Evolutionary conservation across 2,329 filamentous ascomycete species (phyloP), one percentile per base, ranked within the genome.

Genomic region (Ilyonectria destructans): DNA sequence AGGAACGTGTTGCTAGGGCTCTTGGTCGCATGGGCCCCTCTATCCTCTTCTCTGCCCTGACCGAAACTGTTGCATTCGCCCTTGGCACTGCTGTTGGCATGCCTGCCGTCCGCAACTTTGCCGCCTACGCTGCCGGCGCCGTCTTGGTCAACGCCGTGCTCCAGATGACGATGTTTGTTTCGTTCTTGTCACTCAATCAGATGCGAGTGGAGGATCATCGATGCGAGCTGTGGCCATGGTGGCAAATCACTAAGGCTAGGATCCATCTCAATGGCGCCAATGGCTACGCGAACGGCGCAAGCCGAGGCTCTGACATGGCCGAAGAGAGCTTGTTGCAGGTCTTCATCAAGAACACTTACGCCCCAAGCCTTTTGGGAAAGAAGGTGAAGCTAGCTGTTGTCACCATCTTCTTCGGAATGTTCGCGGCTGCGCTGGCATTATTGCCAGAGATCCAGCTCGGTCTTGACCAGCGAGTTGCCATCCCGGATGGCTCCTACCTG

Each of bases 101-200:
- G 96, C 96, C 97, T 17, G 96, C 96, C 2, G 97, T 99, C 49
- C 91, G 95, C 70, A 99, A 99, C 81, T 99, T 99, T 82, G 97
- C 96, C 17, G 91, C 96, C 3, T 99, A 99, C 79, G 96, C 96
- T 13, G 95, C 96, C 2, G 96, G 96, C 58, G 96, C 96, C 12
- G 96, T 99, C 12, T 91, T 98, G 75, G 96, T 99, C 86, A 99
- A 99, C 78, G 97, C 97, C 0, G 80, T 98, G n/a, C 85, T 99
- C 6, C 96, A 99, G 80, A 92, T 98, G 73, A 99, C 97, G 1
- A 96, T 98, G 90, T 99, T 99, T 78, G 89, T 98, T 45, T 96
- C 97, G 1, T 92, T 98, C 3, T 87, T 99, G 8, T 91, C 95
- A 2, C 87, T 97, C 66, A 99, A 99, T 77, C 96, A 99, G 82